Evolutionary conservation across 371 early-diverging fungal species (phyloP).

Genomic region (Mortierella sp.): DNA sequence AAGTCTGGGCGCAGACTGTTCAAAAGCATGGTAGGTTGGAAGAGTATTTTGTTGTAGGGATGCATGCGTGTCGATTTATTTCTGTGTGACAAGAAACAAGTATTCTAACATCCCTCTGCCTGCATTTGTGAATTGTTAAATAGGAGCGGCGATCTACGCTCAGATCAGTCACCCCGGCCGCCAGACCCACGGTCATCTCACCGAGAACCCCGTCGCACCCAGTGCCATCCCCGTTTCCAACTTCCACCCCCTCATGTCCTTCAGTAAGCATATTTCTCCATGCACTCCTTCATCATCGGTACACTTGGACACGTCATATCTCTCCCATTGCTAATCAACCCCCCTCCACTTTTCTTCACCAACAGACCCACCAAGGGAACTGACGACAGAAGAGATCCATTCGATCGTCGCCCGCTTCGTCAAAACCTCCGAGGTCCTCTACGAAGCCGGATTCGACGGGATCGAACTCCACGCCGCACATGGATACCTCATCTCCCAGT

Average conservation of each 20-base stretch:
- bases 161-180: slow-evolving; percentile 31
- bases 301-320: no score
- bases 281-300: no score
- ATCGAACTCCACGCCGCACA: slow-evolving; percentile 80
- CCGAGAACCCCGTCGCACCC: slow-evolving; percentile 21
- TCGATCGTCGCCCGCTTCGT: slow-evolving; percentile 59
- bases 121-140: not conserved
- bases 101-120: no score
- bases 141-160: slow-evolving; percentile 22
- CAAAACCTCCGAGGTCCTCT: slow-evolving; percentile 59
- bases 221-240: slow-evolving; percentile 29
- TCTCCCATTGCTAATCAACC: not conserved
- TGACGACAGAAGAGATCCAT: slow-evolving; percentile 61
- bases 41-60: not conserved
- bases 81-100: no score
- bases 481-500: slow-evolving; percentile 74
- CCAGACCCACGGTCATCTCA: slow-evolving; percentile 19
- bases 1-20: slow-evolving; percentile 23
- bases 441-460: slow-evolving; percentile 72
- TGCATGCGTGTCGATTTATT: no score
- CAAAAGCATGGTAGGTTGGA: slow-evolving; percentile 24
- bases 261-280: slow-evolving; percentile 5
- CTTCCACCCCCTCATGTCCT: slow-evolving; percentile 20
- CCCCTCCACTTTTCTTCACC: not conserved
- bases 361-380: slow-evolving; percentile 19